A percentile compares a stretch with the other conserved stretches of the same genome.
Conservation (phyloP, 148 eudicot species). For the Fagopyrum tataricum region DNA sequence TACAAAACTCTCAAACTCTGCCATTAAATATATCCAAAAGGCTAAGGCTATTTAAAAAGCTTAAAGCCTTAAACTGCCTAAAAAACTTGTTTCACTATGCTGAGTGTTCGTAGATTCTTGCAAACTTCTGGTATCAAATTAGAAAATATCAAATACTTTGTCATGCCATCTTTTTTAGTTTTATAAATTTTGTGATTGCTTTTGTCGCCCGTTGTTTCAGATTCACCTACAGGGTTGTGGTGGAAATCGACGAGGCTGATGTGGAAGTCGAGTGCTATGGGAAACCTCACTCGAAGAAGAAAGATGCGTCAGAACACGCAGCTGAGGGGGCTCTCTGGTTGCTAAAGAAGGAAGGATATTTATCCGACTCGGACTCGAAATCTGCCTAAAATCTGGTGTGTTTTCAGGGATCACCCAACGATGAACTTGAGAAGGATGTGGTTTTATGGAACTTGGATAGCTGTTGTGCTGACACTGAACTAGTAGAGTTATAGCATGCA, state of each 20-base stretch:
- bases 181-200: too few species aligned
- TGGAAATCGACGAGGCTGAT: slow-evolving; percentile 41
- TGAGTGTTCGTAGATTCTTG: too few species aligned
- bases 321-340: slow-evolving; percentile 80
- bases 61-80: too few species aligned
- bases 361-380: slow-evolving; percentile 1
- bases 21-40: too few species aligned
- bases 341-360: slow-evolving; percentile 43
- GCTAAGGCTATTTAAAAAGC: too few species aligned
- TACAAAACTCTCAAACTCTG: too few species aligned
- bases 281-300: slow-evolving; percentile 47
- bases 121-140: too few species aligned
- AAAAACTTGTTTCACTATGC: too few species aligned
- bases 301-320: slow-evolving; percentile 73
- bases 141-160: too few species aligned
- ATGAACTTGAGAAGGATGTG: background rate
- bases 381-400: background rate
- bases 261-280: slow-evolving; percentile 48
- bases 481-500: too few species aligned
- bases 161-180: too few species aligned
- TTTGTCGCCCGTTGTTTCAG: slow-evolving; percentile 25
- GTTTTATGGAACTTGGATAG: background rate
- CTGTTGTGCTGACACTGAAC: background rate
- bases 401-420: background rate
- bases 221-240: slow-evolving; percentile 53